Percentiles rank a stretch among this genome's conserved stretches.
Evolutionary conservation across 2,329 filamentous ascomycete species (phyloP).

Genomic region (Arthroderma uncinatum): DNA sequence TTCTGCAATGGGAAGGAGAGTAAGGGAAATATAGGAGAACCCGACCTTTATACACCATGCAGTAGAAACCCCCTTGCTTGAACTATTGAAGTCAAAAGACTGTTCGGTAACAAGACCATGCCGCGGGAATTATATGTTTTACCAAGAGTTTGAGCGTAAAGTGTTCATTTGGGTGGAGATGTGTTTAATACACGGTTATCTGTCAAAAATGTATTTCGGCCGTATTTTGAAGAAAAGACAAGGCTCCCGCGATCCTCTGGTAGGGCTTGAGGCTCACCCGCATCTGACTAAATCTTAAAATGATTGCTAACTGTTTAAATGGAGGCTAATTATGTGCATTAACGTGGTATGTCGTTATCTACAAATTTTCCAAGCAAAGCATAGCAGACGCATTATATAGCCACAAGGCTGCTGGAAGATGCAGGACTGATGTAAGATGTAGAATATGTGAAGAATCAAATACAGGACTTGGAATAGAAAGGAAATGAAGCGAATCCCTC

Average conservation of each 20-base stretch:
- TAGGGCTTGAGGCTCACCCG: neutral
- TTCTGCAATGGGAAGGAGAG: neutral
- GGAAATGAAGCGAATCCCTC: neutral
- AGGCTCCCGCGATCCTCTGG: neutral
- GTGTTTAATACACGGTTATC: too few species aligned
- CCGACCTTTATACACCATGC: neutral
- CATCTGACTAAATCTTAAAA: neutral
- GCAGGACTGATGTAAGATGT: neutral
- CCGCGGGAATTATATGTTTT: too few species aligned
- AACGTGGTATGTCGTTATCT: neutral
- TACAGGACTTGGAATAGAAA: neutral
- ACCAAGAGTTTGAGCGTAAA: neutral
- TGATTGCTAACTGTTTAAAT: neutral
- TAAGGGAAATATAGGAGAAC: neutral
- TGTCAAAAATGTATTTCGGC: neutral
- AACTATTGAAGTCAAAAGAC: neutral
- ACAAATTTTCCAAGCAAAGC: neutral
- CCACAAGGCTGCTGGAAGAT: neutral
- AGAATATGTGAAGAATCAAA: too few species aligned
- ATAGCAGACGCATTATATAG: too few species aligned
- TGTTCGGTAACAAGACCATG: too few species aligned
- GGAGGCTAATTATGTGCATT: neutral
- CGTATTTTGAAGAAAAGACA: neutral
- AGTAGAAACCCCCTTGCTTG: neutral
- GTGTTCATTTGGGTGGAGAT: neutral